Evolutionary conservation across 495 filamentous ascomycete genomes (phyloP), one percentile per base, ranked within the genome.

Genomic region (Cercophora newfieldiana): DNA sequence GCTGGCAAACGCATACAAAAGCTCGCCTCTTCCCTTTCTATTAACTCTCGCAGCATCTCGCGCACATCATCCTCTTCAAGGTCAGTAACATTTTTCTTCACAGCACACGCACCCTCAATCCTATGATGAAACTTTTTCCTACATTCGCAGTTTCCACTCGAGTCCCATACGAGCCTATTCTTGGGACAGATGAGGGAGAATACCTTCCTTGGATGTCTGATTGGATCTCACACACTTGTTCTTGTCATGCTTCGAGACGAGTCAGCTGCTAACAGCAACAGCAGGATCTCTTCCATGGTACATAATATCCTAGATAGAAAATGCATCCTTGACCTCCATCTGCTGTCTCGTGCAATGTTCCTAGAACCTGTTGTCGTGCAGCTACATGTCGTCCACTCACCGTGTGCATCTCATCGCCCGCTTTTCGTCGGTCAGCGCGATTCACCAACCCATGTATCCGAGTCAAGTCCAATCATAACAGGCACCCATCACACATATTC

Each of bases 111-210:
- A 47, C 61, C 58, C 59, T 65, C 60, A 64, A 77, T 80, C 67
- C 69, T 81, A 87, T 88, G 85, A 75, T 72, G 62, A 68, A 74
- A 86, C 30, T 49, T 81, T 66, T 81, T 77, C 77, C 79, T 75
- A 82, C 80, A 85, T 87, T 88, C 86, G 86, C 86, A 88, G 85
- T 88, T 88, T 88, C 82, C 85, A 87, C 86, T 85, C 77, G 82
- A 88, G 84, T 77, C 84, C 81, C 77, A 71, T 70, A 78, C 49
- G 82, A 87, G 83, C 85, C 83, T 83, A 71, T 70, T 55, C 66
- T 78, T 69, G 78, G 76, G 78, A 79, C 77, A 82, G 80, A 86
- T 87, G 85, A 83, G 81, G 71, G 74, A 65, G 50, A 22, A 74
- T 75, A 72, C 49, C 85, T 88, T 86, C 84, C 83, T 88, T 87